These are phyloP conservation scores for Galerina marginata DNA, from an alignment of 768 basidiomycete genomes.

Conservation along the genomic window DNA sequence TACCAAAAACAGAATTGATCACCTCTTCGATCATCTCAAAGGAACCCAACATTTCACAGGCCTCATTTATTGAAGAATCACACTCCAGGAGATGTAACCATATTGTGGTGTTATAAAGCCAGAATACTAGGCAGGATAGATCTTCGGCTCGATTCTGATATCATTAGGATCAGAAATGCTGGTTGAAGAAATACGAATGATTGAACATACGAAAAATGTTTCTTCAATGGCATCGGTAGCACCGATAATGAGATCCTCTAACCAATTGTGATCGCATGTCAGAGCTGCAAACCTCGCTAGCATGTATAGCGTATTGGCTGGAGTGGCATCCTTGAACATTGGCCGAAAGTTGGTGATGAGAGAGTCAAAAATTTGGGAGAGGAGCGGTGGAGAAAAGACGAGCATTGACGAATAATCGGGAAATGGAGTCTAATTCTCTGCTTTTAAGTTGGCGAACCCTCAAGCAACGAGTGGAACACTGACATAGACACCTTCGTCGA, in stretches of 20 bases:
- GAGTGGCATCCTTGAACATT: slow-evolving; percentile 75
- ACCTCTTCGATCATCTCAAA: slow-evolving; percentile 90
- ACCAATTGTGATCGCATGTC: slow-evolving; percentile 88
- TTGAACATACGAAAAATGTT: slow-evolving; percentile 81
- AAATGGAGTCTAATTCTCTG: slow-evolving; percentile 62
- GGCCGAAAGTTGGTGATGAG: slow-evolving; percentile 80
- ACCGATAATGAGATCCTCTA: slow-evolving; percentile 90
- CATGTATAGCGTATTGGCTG: slow-evolving; percentile 91
- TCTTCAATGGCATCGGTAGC: slow-evolving; percentile 94
- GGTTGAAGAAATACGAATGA: slow-evolving; percentile 4
- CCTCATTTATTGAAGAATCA: slow-evolving; percentile 76
- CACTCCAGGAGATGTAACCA: slow-evolving; percentile 93
- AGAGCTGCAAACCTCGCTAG: slow-evolving; percentile 92
- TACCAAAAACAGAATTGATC: slow-evolving; percentile 94
- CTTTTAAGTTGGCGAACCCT: slow-evolving; percentile 21
- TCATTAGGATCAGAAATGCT: slow-evolving; percentile 10
- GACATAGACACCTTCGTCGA: slow-evolving; percentile 53
- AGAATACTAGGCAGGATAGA: slow-evolving; percentile 86
- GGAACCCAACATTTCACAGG: slow-evolving; percentile 84
- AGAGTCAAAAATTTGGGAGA: slow-evolving; percentile 82
- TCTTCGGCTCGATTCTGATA: slow-evolving; percentile 82
- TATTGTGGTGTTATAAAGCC: slow-evolving; percentile 90
- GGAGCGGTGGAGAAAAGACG: slow-evolving; percentile 82
- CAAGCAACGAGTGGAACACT: slow-evolving; percentile 32
- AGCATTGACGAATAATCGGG: slow-evolving; percentile 88